Evolutionary conservation across 148 eudicot genomes (phyloP).

Genomic region (Camellia japonica): DNA sequence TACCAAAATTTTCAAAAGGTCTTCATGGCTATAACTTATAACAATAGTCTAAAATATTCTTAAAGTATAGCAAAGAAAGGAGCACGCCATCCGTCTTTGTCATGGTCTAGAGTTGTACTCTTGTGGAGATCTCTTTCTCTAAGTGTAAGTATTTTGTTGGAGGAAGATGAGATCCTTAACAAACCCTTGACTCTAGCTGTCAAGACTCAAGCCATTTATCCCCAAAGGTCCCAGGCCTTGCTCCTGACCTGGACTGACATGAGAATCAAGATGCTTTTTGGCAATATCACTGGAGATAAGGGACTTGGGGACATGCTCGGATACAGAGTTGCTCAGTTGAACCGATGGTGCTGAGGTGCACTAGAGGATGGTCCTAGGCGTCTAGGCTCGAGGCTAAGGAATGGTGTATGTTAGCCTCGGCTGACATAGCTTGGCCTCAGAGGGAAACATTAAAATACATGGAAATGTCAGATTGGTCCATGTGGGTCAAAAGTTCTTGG

Average conservation of each 20-base stretch:
- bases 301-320: neutral
- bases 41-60: too few relatives aligned
- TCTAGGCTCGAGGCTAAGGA: neutral
- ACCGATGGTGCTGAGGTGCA: neutral
- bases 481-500: neutral
- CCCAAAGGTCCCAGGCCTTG: neutral
- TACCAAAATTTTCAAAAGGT: too few relatives aligned
- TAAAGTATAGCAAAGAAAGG: too few relatives aligned
- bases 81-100: too few relatives aligned
- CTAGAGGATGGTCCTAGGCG: neutral
- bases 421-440: neutral
- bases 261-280: neutral
- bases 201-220: neutral
- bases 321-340: neutral
- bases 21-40: too few relatives aligned
- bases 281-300: neutral
- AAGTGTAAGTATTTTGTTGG: too few relatives aligned
- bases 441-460: neutral
- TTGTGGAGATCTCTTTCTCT: too few relatives aligned
- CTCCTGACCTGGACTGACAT: neutral
- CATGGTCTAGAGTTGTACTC: too few relatives aligned
- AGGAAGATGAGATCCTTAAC: too few relatives aligned
- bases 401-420: neutral
- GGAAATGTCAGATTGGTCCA: neutral
- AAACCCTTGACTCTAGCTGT: too few relatives aligned